These are phyloP conservation scores for Hericium coralloides DNA, from an alignment of 768 basidiomycete genomes.

Conservation along the genomic window DNA sequence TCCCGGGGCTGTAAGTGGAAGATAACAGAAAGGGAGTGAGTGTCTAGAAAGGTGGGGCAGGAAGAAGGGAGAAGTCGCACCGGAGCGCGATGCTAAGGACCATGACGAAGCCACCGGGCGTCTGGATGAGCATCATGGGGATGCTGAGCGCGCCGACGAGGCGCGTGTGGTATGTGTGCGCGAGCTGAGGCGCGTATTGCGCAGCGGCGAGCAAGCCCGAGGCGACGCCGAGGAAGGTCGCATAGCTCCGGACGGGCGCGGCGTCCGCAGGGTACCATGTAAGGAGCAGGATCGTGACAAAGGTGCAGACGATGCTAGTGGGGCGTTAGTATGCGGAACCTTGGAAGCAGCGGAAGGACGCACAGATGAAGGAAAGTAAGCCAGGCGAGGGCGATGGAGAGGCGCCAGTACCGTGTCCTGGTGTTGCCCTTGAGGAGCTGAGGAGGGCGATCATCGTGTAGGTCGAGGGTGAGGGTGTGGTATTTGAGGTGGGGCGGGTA, in stretches of 20 bases:
- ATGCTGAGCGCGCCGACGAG: slow-evolving; percentile 92
- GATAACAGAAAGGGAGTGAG: background rate
- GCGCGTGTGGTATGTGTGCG: slow-evolving; percentile 66
- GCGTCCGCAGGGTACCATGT: slow-evolving; percentile 29
- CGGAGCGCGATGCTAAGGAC: slow-evolving; percentile 69
- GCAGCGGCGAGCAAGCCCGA: slow-evolving; percentile 70
- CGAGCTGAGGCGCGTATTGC: slow-evolving; percentile 86
- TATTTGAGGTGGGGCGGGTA: slow-evolving; percentile 84
- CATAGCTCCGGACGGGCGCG: slow-evolving; percentile 40
- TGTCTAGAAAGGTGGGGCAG: background rate
- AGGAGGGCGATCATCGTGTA: slow-evolving; percentile 32
- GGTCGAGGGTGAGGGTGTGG: slow-evolving; percentile 32
- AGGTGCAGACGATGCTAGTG: slow-evolving; percentile 41
- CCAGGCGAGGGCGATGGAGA: slow-evolving; percentile 71
- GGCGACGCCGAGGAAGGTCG: slow-evolving; percentile 78
- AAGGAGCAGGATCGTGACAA: slow-evolving; percentile 58
- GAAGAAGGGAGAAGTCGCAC: slow-evolving; percentile 24
- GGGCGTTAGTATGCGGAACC: background rate
- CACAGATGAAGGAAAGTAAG: slow-evolving; percentile 68
- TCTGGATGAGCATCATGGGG: slow-evolving; percentile 94
- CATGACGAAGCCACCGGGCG: slow-evolving; percentile 84
- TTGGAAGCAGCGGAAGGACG: slow-evolving; percentile 19
- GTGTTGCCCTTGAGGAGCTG: slow-evolving; percentile 38
- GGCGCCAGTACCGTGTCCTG: slow-evolving; percentile 62
- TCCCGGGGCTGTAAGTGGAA: slow-evolving; percentile 45